Conservation (phyloP, 148 eudicot species). For the Chenopodium suecicum region DNA sequence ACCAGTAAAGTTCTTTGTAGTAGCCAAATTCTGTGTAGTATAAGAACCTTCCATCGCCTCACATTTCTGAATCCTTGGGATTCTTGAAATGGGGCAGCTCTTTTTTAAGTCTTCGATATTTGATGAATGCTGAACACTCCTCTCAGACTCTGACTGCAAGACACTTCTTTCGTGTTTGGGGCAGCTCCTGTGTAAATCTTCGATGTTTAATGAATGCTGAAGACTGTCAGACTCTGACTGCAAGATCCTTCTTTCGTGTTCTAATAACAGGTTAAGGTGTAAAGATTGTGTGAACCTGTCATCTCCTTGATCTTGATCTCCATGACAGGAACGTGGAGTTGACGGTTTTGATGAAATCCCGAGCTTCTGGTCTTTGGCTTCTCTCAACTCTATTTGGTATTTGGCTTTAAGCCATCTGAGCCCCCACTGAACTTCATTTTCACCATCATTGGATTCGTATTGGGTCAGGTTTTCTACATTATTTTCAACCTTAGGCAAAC, state of each 20-base stretch:
- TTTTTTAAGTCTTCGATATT: conserved; percentile 9
- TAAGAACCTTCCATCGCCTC: conserved; percentile 32
- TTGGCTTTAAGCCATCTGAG: conserved; percentile 73
- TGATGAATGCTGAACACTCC: conserved; percentile 7
- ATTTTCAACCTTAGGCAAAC: conserved; percentile 19
- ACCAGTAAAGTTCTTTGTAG: conserved; percentile 14
- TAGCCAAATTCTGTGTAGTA: conserved; percentile 11
- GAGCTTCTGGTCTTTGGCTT: conserved; percentile 48
- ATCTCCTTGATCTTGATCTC: conserved; percentile 6
- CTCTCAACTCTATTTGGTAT: conserved; percentile 53
- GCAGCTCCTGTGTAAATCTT: conserved; percentile 23
- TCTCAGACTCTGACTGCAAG: conserved; percentile 18
- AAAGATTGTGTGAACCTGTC: conserved; percentile 21
- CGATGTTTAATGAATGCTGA: conserved; percentile 1
- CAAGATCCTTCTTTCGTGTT: conserved; percentile 13
- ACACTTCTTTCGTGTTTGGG: conserved; percentile 13
- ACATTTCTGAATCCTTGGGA: conserved; percentile 31
- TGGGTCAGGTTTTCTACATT: not conserved
- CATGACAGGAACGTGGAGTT: conserved; percentile 21
- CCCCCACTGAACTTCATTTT: conserved; percentile 48
- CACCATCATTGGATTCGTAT: conserved; percentile 27
- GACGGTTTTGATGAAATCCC: conserved; percentile 38
- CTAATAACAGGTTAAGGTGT: conserved; percentile 18
- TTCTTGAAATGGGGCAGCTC: conserved; percentile 35
- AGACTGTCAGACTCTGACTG: conserved; percentile 19